Evolutionary conservation across 257 asterid species (phyloP).

Genomic region (Primulina huaijiensis): DNA sequence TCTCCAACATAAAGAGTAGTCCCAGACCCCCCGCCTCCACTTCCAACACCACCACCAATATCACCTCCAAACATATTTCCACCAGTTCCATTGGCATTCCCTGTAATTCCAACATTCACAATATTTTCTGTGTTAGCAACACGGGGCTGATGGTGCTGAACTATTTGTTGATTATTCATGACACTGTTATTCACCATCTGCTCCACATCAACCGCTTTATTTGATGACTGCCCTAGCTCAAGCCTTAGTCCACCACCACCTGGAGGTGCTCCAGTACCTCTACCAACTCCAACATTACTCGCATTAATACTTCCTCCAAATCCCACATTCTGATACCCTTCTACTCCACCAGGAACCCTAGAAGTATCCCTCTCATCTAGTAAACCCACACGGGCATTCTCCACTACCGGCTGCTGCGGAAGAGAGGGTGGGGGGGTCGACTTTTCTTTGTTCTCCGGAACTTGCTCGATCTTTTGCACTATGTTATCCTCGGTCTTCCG

Average conservation of each 20-base stretch:
- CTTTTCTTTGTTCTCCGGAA: slow-evolving; percentile 33
- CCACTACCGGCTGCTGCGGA: slow-evolving; percentile 31
- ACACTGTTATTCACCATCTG: slow-evolving; percentile 23
- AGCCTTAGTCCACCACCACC: slow-evolving; percentile 39
- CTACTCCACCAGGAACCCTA: slow-evolving; percentile 34
- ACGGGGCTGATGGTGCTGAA: slow-evolving; percentile 29
- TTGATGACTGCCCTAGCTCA: slow-evolving; percentile 35
- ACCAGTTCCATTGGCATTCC: slow-evolving; percentile 33
- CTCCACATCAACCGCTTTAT: slow-evolving; percentile 31
- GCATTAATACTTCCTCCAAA: slow-evolving; percentile 34
- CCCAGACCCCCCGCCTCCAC: slow-evolving; percentile 45
- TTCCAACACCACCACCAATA: slow-evolving; percentile 27
- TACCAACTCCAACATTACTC: slow-evolving; percentile 32
- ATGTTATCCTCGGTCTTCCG: slow-evolving; percentile 52
- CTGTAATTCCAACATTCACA: slow-evolving; percentile 26
- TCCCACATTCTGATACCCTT: slow-evolving; percentile 41
- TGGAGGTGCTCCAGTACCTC: slow-evolving; percentile 34
- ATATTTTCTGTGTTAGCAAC: slow-evolving; percentile 20
- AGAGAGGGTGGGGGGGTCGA: slow-evolving; percentile 27
- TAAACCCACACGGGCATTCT: slow-evolving; percentile 26
- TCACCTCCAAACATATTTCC: slow-evolving; percentile 31
- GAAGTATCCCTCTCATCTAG: slow-evolving; percentile 40
- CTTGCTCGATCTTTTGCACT: slow-evolving; percentile 38
- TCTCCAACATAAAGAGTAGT: slow-evolving; percentile 86
- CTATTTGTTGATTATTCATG: slow-evolving; percentile 30